A percentile compares a stretch with the other conserved stretches of the same genome.
phyloP scores from a whole-genome alignment of 768 basidiomycete genomes.

The Pholiota microspora region DNA sequence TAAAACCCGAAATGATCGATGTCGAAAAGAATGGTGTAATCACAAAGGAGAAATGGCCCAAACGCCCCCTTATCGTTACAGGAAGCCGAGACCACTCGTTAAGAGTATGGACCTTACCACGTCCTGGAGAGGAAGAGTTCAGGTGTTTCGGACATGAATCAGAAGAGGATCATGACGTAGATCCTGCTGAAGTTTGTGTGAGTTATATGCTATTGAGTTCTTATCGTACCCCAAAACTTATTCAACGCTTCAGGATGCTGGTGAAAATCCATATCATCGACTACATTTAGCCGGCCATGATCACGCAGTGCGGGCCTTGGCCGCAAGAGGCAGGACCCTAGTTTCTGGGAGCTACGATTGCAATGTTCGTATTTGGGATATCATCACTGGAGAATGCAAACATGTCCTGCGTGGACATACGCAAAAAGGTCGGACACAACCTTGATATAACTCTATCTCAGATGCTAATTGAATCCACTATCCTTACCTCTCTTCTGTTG shows the following conservation, averaged over 20 bases:
- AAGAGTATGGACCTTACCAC: constrained; percentile 54
- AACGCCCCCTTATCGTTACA: constrained; percentile 70
- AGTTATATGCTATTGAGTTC: constrained; percentile 11
- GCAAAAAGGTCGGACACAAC: constrained; percentile 68
- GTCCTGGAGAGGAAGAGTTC: constrained; percentile 74
- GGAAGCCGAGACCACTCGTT: constrained; percentile 71
- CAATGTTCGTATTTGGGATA: constrained; percentile 94
- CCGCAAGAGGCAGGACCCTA: constrained; percentile 83
- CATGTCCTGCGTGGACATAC: constrained; percentile 85
- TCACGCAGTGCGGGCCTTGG: constrained; percentile 89
- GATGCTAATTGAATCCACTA: not conserved
- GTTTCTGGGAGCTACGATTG: constrained; percentile 97
- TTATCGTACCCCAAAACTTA: constrained; percentile 1
- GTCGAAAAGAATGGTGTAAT: constrained; percentile 65
- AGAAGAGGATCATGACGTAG: constrained; percentile 43
- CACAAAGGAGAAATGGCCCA: constrained; percentile 66
- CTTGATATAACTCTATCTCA: constrained; percentile 4
- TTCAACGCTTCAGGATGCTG: constrained; percentile 39
- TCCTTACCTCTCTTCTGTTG: not conserved
- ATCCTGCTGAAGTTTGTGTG: constrained; percentile 45
- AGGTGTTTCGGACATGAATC: constrained; percentile 61
- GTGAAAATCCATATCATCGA: constrained; percentile 87
- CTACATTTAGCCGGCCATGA: constrained; percentile 85
- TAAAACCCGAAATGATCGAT: constrained; percentile 88
- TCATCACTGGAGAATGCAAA: constrained; percentile 76